A percentile compares a stretch with the other conserved stretches of the same genome.
phyloP scores from a whole-genome alignment of 495 filamentous ascomycete species.

The Penicillium roqueforti region DNA sequence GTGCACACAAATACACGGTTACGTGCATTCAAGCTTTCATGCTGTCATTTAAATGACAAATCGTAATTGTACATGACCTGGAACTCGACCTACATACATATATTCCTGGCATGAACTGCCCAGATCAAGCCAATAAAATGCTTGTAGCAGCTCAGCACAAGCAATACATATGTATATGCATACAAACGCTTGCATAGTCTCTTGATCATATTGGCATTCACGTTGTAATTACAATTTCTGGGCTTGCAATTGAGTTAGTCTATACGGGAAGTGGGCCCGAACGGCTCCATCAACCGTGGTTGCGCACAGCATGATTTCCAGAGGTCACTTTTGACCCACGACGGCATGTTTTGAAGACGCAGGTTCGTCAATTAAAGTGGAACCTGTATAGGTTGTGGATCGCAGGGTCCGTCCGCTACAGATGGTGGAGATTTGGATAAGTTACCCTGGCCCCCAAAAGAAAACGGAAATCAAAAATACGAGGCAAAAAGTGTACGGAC shows the following conservation, averaged over 20 bases:
- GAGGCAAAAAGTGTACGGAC: slow-evolving; percentile 1
- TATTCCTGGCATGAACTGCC: not conserved
- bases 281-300: slow-evolving; percentile 5
- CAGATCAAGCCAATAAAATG: not conserved
- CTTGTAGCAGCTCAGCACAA: not conserved
- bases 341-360: not conserved
- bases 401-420: not conserved
- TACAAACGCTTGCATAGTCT: not conserved
- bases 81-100: not conserved
- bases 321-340: not conserved
- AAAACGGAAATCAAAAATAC: slow-evolving; percentile 4
- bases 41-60: not conserved
- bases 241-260: not conserved
- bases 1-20: not conserved
- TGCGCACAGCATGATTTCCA: not conserved
- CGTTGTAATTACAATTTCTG: not conserved
- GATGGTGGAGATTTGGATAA: not conserved
- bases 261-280: slow-evolving; percentile 7
- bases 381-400: not conserved
- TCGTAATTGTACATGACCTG: not conserved
- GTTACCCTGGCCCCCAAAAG: not conserved
- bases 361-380: not conserved
- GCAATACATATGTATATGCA: too few species aligned
- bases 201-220: not conserved
- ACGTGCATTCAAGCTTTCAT: not conserved